Evolutionary conservation across 2,329 filamentous ascomycete species (phyloP), one percentile per base, ranked within the genome.

Genomic region (Monosporascus sp.): DNA sequence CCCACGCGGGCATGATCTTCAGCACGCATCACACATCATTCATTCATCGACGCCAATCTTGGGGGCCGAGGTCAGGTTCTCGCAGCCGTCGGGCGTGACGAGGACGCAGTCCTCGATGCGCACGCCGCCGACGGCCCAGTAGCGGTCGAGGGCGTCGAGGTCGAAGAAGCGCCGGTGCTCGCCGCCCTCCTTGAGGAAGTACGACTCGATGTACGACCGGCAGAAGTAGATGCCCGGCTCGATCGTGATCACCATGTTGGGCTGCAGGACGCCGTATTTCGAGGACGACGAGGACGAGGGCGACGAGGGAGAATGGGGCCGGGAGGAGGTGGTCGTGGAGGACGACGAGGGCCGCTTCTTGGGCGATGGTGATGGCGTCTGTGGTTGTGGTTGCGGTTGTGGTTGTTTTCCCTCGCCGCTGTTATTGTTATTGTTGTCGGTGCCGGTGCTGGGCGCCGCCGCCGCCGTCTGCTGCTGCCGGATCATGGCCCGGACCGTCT

Each of bases 41-140:
- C 11, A 14, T 20, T 75, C 56, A 77, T 76, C 65, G 91, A 72
- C 62, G 50, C 87, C 78, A 2, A 83, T 82, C 74, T 95, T 96
- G 0, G 89, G 88, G 31, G 88, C 88, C 1, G 80, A 79, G 1
- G 91, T 95, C 67, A 97, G 66, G 65, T 96, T 95, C 71, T 97
- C 91, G 63, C 84, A 84, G 0, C 92, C 91, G 24, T 81, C 75
- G 55, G 87, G 77, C 1, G 88, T 94, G 47, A 97, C 84, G 22
- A 94, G 76, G 39, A 97, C 80, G 68, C 93, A 89, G 65, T 97
- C 91, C 73, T 99, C 94, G 56, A 97, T 95, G 47, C 94, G 82
- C 25, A 96, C 90, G 37, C 94, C 94, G 17, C 93, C 94, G 1
- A 97, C 86, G 25, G 72, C 74, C 75, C 89, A 93, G 68, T 88